Evolutionary conservation across 129 eudicot species (phyloP).

Genomic region (Pseudognaphalium luteoalbum): DNA sequence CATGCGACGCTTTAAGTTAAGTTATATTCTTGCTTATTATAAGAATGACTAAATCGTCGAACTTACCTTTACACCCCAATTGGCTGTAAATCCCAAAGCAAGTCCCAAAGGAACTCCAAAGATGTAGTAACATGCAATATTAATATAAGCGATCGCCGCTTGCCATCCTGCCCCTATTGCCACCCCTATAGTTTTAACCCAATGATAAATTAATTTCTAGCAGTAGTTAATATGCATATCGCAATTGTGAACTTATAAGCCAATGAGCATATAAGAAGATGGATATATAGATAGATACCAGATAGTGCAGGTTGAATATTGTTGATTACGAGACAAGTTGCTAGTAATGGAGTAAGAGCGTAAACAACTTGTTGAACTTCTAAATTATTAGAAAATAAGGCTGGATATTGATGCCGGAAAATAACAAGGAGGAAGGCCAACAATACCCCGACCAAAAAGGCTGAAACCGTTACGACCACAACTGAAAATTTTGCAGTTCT

Average conservation of each 20-base stretch:
- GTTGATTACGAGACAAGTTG: constrained; percentile 36
- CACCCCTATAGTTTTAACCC: constrained; percentile 39
- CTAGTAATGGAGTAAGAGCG: constrained; percentile 48
- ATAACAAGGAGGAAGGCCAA: constrained; percentile 31
- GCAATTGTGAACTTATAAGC: background rate
- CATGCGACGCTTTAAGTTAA: background rate
- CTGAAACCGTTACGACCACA: constrained; percentile 31
- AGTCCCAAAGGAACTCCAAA: constrained; percentile 65
- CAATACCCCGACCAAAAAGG: constrained; percentile 30
- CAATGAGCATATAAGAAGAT: background rate
- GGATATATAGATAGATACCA: constrained; percentile 18
- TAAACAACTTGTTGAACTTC: constrained; percentile 43
- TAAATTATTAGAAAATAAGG: constrained; percentile 32
- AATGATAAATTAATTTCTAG: background rate
- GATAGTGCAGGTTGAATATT: constrained; percentile 51
- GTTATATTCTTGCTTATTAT: background rate
- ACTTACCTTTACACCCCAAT: constrained; percentile 44
- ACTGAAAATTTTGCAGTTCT: constrained; percentile 54
- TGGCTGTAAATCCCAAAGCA: constrained; percentile 37
- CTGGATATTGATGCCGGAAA: constrained; percentile 39
- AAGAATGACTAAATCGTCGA: background rate
- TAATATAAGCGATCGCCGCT: constrained; percentile 60
- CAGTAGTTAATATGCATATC: too few relatives aligned
- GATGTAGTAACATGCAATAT: constrained; percentile 56
- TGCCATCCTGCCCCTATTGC: constrained; percentile 78